Conservation (phyloP, 1,284 basidiomycete genomes). For the Puccinia triticina region DNA sequence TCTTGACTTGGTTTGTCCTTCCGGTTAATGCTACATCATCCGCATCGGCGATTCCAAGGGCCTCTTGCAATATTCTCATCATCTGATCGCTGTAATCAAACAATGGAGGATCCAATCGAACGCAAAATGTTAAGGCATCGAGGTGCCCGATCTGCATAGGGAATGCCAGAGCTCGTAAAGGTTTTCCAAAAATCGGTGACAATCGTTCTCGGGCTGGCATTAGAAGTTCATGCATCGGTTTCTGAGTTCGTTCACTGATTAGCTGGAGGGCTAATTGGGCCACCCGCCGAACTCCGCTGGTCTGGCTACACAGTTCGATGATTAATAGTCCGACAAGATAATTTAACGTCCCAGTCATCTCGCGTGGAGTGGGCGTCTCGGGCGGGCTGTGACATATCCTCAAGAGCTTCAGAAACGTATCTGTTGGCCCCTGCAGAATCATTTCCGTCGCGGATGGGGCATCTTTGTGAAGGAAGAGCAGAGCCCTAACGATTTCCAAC, state of each 20-base stretch:
- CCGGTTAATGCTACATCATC: constrained; percentile 79
- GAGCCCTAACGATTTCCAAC: constrained; percentile 84
- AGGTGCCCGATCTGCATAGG: constrained; percentile 98
- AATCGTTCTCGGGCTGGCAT: constrained; percentile 84
- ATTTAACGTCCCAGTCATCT: constrained; percentile 62
- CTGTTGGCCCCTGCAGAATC: constrained; percentile 77
- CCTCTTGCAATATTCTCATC: constrained; percentile 87
- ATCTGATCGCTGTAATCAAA: constrained; percentile 78
- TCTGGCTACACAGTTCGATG: constrained; percentile 84
- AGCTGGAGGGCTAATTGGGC: constrained; percentile 81
- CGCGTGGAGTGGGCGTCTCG: constrained; percentile 59
- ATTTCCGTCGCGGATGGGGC: constrained; percentile 86
- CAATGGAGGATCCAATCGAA: constrained; percentile 61
- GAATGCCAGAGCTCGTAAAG: constrained; percentile 92
- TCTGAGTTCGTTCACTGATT: constrained; percentile 74
- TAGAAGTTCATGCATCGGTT: constrained; percentile 76
- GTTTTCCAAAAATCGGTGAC: constrained; percentile 90
- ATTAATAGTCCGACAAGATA: constrained; percentile 82
- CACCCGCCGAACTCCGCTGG: constrained; percentile 80
- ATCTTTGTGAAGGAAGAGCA: constrained; percentile 93
- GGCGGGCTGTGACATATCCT: constrained; percentile 68
- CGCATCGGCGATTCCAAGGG: constrained; percentile 90
- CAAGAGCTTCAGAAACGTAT: constrained; percentile 77
- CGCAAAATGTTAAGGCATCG: constrained; percentile 90
- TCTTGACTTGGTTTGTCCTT: constrained; percentile 75